Conservation (phyloP, 179 eudicot genomes). For the Nepenthes alata region DNA sequence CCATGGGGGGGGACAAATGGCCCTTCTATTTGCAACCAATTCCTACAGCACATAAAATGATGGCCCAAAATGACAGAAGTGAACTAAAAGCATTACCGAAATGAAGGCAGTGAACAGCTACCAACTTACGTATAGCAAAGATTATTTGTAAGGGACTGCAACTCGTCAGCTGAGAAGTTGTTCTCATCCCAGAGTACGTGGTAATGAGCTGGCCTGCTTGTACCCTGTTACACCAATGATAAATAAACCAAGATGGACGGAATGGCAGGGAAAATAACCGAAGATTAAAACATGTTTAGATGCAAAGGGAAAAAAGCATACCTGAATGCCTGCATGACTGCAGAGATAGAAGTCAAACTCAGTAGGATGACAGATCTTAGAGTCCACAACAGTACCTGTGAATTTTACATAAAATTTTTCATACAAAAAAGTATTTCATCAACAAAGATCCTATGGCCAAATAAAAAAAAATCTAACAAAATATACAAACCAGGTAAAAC, state of each 20-base stretch:
- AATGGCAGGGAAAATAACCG: not conserved
- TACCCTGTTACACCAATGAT: constrained; percentile 37
- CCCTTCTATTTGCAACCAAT: too few relatives aligned
- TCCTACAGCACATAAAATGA: too few relatives aligned
- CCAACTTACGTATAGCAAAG: constrained; percentile 78
- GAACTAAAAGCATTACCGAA: too few relatives aligned
- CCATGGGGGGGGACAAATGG: too few relatives aligned
- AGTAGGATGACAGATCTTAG: constrained; percentile 86
- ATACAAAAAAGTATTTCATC: too few relatives aligned
- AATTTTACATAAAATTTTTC: not conserved
- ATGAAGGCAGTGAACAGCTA: not conserved
- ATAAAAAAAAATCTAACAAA: not conserved
- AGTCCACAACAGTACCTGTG: constrained; percentile 84
- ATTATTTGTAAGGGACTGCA: constrained; percentile 73
- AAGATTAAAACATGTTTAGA: not conserved
- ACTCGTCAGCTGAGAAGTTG: constrained; percentile 69
- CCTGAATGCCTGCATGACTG: constrained; percentile 93
- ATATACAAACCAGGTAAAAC: constrained; percentile 55
- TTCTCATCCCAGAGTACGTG: constrained; percentile 94
- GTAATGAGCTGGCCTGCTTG: constrained; percentile 89
- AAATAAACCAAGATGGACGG: not conserved
- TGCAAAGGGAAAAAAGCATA: constrained; percentile 2
- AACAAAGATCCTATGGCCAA: too few relatives aligned
- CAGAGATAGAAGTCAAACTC: constrained; percentile 85
- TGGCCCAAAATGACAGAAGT: too few relatives aligned